These are phyloP conservation scores for Boletellus dicymbophilus DNA, from an alignment of 1,284 basidiomycete genomes.

Conservation along the genomic window DNA sequence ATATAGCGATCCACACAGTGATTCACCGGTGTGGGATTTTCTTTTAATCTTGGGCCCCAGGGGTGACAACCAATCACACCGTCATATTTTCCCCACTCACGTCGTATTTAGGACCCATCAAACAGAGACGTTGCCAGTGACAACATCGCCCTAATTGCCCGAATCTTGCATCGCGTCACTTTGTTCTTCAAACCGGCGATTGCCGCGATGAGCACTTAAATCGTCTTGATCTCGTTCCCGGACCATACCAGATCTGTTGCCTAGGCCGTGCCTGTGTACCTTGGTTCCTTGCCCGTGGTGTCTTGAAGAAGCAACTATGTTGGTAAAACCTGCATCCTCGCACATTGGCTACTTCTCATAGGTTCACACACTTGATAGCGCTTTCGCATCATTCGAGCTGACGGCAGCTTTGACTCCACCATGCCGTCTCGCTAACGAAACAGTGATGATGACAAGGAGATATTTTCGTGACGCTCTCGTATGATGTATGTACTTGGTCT, in stretches of 20 bases:
- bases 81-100: not conserved
- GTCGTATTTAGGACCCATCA: not conserved
- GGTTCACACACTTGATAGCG: constrained; percentile 2
- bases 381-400: not conserved
- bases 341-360: not conserved
- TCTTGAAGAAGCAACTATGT: constrained; percentile 8
- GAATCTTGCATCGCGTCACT: no score
- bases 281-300: not conserved
- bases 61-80: constrained; percentile 1
- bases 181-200: no score
- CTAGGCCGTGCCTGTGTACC: constrained; percentile 4
- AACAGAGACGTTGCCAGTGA: constrained; percentile 8
- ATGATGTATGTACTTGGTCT: not conserved
- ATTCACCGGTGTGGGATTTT: constrained; percentile 4
- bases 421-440: not conserved
- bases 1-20: not conserved
- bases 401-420: not conserved
- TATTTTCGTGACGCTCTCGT: not conserved
- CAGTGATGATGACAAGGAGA: not conserved
- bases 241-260: constrained; percentile 2
- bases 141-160: constrained; percentile 10
- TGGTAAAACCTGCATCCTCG: constrained; percentile 4
- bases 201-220: constrained; percentile 6
- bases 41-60: not conserved
- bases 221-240: constrained; percentile 5